Base-by-base conservation (phyloP, 108 stramenopile species). In the Phaeodactylum tricornutum region DNA sequence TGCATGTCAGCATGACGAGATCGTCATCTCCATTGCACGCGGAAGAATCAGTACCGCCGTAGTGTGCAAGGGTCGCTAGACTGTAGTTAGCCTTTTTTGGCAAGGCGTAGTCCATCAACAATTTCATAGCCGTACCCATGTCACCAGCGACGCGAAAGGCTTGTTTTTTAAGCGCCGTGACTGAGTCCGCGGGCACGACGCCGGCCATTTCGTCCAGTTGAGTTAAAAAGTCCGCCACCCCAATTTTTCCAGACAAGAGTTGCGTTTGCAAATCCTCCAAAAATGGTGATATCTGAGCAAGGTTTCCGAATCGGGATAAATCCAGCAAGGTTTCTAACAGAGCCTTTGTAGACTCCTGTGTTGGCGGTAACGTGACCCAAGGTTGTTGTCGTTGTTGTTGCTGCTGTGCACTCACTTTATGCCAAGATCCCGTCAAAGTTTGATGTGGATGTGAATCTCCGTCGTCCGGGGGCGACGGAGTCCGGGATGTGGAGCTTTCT, bases 81-180 rank as follows among this genome's bases (percentile, higher is more conserved):
- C 29, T 22, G 25, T 43, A 23, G 16, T 41, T 21, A 20, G 3
- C 26, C 4, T 1, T 23, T 48, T 12, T 38, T 16, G 77, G 76
- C 43, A 89, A 31, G 5, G 83, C 78, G 37, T 81, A 63, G 16
- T 90, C 79, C 21, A 80, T 64, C 25, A 90, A 53, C 29, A 90
- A 49, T 53, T 85, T 90, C 29, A 90, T 50, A 12, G 88, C 83
- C 2, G 79, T 74, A 21, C 79, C 76, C 88, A 90, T 85, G 50
- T 90, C 88, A 4, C 88, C 88, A 34, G 84, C 78, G n/a, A 90
- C 78, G 27, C 76, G 79, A 42, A 90, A 83, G 9, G 88, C 83
- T 55, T 90, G 79, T 50, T 81, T 81, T 43, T 90, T 90, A 41
- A 89, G 47, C 5, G 69, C 74, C 45, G 66, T 63, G 43, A 61